These are phyloP conservation scores for Auricularia cornea DNA, from an alignment of 768 basidiomycete species.

Conservation along the genomic window DNA sequence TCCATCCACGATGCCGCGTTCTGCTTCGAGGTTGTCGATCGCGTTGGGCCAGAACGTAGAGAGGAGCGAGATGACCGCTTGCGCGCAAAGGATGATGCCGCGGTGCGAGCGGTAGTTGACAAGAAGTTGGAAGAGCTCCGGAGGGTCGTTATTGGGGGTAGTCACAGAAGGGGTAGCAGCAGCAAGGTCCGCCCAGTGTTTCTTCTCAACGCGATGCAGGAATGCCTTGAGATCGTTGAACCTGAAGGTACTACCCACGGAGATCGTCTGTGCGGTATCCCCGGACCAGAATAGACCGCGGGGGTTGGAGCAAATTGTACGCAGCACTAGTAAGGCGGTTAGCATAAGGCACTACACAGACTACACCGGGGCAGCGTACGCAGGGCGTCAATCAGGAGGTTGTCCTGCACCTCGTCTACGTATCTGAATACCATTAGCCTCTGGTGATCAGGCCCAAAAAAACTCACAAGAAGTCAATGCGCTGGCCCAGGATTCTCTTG, in stretches of 20 bases:
- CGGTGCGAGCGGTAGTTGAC: conserved; percentile 65
- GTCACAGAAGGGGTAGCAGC: background rate
- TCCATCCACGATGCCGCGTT: conserved; percentile 47
- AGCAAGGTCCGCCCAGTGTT: conserved; percentile 5
- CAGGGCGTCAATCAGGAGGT: conserved; percentile 54
- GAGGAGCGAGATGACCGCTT: conserved; percentile 53
- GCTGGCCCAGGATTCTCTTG: conserved; percentile 28
- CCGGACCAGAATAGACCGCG: conserved; percentile 73
- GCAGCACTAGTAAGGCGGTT: conserved; percentile 48
- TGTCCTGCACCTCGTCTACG: conserved; percentile 69
- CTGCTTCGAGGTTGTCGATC: conserved; percentile 50
- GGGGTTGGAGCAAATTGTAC: conserved; percentile 53
- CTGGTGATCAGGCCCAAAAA: background rate
- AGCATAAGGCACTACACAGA: background rate
- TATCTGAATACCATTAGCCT: conserved; percentile 35
- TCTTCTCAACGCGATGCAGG: conserved; percentile 52
- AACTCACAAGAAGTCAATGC: conserved; percentile 48
- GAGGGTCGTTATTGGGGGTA: background rate
- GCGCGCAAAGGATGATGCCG: conserved; percentile 67
- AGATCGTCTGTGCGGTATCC: conserved; percentile 73
- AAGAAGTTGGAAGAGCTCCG: conserved; percentile 41
- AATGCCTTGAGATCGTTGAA: conserved; percentile 68
- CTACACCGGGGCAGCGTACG: conserved; percentile 31
- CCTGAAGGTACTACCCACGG: conserved; percentile 60
- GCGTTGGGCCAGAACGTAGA: conserved; percentile 52